phyloP scores from a whole-genome alignment of 352 stramenopile species.

The Globisporangium splendens region DNA sequence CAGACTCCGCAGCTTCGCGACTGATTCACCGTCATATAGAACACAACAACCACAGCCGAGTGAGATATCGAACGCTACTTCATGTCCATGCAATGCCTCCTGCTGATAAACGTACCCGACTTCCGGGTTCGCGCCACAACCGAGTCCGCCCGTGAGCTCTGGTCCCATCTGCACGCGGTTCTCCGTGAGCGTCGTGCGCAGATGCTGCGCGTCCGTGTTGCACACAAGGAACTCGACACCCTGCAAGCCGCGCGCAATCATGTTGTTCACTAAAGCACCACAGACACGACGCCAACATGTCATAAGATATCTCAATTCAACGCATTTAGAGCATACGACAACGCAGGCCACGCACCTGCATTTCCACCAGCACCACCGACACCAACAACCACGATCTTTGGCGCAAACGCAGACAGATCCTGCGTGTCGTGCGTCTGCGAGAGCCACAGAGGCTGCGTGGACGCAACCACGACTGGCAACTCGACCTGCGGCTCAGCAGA shows the following conservation, averaged over 20 bases:
- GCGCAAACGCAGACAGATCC: conserved; percentile 74
- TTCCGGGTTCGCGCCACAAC: conserved; percentile 80
- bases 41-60: neutral
- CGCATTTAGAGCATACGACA: neutral
- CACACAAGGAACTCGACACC: conserved; percentile 88
- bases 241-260: conserved; percentile 81
- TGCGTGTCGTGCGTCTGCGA: conserved; percentile 53
- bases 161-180: conserved; percentile 90
- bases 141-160: conserved; percentile 79
- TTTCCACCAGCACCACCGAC: conserved; percentile 88
- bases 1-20: conserved; percentile 67
- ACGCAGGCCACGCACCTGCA: conserved; percentile 33
- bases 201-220: conserved; percentile 90
- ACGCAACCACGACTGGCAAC: conserved; percentile 32
- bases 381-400: conserved; percentile 85
- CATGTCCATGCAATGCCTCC: too few species aligned
- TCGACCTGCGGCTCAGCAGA: conserved; percentile 30
- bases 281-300: neutral
- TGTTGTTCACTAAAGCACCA: conserved; percentile 74
- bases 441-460: conserved; percentile 75
- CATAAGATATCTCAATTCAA: neutral
- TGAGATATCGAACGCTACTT: too few species aligned
- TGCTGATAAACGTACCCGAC: conserved; percentile 37
- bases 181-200: conserved; percentile 87
- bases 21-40: conserved; percentile 19